These are phyloP conservation scores for Firmiana major DNA, from an alignment of 345 rosid genomes.

Conservation along the genomic window DNA sequence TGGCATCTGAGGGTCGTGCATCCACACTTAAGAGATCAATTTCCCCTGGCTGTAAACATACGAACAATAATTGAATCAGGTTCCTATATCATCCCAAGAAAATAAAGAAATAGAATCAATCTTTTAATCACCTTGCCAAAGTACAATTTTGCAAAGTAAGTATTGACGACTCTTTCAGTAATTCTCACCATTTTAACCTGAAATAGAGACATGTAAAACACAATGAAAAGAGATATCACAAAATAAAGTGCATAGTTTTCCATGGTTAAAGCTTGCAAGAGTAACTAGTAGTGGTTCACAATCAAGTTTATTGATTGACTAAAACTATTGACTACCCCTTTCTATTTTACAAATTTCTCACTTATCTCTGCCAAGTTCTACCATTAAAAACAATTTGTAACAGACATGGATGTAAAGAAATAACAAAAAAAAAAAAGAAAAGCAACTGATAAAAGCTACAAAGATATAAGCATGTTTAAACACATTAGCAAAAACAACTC, in stretches of 20 bases:
- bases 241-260: neutral
- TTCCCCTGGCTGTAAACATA: slow-evolving; percentile 63
- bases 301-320: neutral
- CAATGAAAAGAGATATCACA: neutral
- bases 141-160: slow-evolving; percentile 62
- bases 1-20: slow-evolving; percentile 86
- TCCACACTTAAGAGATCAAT: slow-evolving; percentile 53
- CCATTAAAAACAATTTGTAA: neutral
- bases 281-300: neutral
- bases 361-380: neutral
- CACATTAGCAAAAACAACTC: neutral
- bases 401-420: neutral
- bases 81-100: neutral
- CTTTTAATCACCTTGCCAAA: slow-evolving; percentile 61
- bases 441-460: neutral
- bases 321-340: neutral
- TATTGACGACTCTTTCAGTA: slow-evolving; percentile 65
- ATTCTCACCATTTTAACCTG: slow-evolving; percentile 90
- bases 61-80: slow-evolving; percentile 1
- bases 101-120: slow-evolving; percentile 13
- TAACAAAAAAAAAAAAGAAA: neutral
- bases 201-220: slow-evolving; percentile 11
- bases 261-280: neutral
- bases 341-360: neutral
- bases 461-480: neutral